These are phyloP conservation scores for Mortierella sp. DNA, from an alignment of 371 early-diverging fungal genomes.

Conservation along the genomic window DNA sequence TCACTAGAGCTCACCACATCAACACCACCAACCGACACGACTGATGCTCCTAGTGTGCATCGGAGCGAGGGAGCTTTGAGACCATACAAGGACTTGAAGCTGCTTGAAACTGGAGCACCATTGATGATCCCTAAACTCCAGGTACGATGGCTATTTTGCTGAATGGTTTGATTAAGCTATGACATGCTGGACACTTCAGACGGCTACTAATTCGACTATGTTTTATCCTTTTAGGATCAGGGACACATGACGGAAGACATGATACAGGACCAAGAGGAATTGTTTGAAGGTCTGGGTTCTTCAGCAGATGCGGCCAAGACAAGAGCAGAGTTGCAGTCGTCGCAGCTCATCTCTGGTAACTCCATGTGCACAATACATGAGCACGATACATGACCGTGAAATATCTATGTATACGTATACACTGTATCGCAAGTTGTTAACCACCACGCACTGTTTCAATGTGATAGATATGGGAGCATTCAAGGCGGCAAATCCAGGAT, in stretches of 20 bases:
- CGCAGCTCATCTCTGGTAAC: slow-evolving; percentile 78
- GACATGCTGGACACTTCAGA: too few relatives aligned
- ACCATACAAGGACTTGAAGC: slow-evolving; percentile 47
- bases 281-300: slow-evolving; percentile 83
- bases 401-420: too few relatives aligned
- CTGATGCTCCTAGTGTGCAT: background rate
- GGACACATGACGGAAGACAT: slow-evolving; percentile 93
- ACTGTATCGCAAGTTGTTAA: too few relatives aligned
- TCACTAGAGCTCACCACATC: background rate
- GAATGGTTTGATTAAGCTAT: background rate
- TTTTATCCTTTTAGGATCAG: slow-evolving; percentile 61
- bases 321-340: slow-evolving; percentile 84
- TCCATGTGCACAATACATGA: background rate
- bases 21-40: background rate
- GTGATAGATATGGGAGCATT: slow-evolving; percentile 68
- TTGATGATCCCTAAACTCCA: slow-evolving; percentile 81
- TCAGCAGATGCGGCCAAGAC: slow-evolving; percentile 76
- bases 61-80: slow-evolving; percentile 34
- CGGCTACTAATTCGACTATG: too few relatives aligned
- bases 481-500: slow-evolving; percentile 71
- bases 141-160: slow-evolving; percentile 35
- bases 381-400: background rate
- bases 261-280: slow-evolving; percentile 82
- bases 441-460: too few relatives aligned
- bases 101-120: slow-evolving; percentile 68